Evolutionary conservation across 164 flowering plant genomes (phyloP), one percentile per base, ranked within the genome.

Genomic region (Nymphaea colorata): DNA sequence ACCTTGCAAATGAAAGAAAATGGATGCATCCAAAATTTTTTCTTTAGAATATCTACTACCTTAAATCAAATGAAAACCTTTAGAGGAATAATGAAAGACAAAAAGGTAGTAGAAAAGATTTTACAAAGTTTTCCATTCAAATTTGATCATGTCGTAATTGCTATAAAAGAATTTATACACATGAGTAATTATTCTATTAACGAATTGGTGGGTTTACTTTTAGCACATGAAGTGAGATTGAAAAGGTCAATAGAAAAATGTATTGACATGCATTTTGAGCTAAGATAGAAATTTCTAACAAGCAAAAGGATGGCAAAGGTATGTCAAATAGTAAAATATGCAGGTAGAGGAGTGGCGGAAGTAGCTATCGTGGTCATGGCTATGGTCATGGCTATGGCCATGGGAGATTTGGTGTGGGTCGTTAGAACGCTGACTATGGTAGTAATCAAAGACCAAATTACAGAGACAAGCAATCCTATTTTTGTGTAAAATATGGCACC

Each of bases 331-430:
- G 16, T n/a, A 11, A 61, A 36, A 17, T 7, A 6, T 6, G 36
- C 0, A 3, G 43, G 43, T 4, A 41, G 43, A 57, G 68, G 2
- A 53, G 42, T 15, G 55, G 44, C 2, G n/a, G 57, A 47, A 65
- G 66, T 15, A 45, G 61, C 7, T 71, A 43, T 66, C 64, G 16
- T 59, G 61, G 65, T 62, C 25, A 6, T 44, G 66, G 66, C 5
- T 18, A 44, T 65, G 69, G 61, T 7, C 4, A 51, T n/a, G 42
- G 69, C 5, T 5, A 47, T 6, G 55, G 55, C 3, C 7, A 47
- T 2, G 5, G 2, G 55, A 12, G 7, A 6, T 41, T 3, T 45
- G 60, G 4, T 60, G 4, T 11, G 42, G 44, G 51, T 43, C 11
- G 4, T 3, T 2, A 61, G 2, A n/a, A n/a, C 4, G 64, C 2